A percentile compares a stretch with the other conserved stretches of the same genome.
Evolutionary conservation across 2,329 filamentous ascomycete species (phyloP).

Genomic region (Pseudocercospora ulei): DNA sequence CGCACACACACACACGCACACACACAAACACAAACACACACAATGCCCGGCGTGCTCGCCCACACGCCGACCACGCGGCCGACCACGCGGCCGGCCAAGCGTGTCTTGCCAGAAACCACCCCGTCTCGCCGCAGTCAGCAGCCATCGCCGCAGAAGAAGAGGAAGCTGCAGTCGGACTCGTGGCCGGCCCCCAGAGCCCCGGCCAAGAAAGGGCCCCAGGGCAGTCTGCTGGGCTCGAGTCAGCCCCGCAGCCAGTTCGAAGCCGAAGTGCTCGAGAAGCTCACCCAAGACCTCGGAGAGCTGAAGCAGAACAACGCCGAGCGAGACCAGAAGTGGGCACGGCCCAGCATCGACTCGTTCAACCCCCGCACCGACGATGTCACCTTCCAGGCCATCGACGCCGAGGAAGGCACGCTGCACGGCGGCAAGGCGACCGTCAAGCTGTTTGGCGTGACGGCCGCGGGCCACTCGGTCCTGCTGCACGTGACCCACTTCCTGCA

Average conservation of each 20-base stretch:
- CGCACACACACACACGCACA: too few relatives aligned
- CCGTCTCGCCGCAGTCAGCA: conserved; percentile 41
- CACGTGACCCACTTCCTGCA: conserved; percentile 95
- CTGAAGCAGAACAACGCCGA: conserved; percentile 81
- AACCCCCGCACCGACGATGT: conserved; percentile 57
- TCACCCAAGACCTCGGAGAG: conserved; percentile 83
- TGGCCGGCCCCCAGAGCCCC: conserved; percentile 53
- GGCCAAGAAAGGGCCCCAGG: conserved; percentile 38
- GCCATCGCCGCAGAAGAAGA: conserved; percentile 60
- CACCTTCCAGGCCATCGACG: conserved; percentile 93
- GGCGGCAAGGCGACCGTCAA: conserved; percentile 72
- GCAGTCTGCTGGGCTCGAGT: conserved; percentile 55
- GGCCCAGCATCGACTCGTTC: conserved; percentile 53
- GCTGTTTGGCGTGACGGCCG: conserved; percentile 83
- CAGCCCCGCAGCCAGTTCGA: conserved; percentile 88
- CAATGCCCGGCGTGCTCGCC: conserved; percentile 32
- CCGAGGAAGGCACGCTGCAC: conserved; percentile 73
- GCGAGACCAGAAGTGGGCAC: conserved; percentile 85
- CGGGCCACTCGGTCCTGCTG: conserved; percentile 81
- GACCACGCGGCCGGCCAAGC: too few relatives aligned
- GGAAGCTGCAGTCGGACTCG: conserved; percentile 61
- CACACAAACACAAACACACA: too few relatives aligned
- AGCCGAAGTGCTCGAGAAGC: conserved; percentile 84
- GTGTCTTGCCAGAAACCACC: conserved; percentile 41
- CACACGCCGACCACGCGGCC: conserved; percentile 32